Evolutionary conservation across 225 moss, liverwort and hornwort species (phyloP).

Genomic region (Takakia lepidozioides): DNA sequence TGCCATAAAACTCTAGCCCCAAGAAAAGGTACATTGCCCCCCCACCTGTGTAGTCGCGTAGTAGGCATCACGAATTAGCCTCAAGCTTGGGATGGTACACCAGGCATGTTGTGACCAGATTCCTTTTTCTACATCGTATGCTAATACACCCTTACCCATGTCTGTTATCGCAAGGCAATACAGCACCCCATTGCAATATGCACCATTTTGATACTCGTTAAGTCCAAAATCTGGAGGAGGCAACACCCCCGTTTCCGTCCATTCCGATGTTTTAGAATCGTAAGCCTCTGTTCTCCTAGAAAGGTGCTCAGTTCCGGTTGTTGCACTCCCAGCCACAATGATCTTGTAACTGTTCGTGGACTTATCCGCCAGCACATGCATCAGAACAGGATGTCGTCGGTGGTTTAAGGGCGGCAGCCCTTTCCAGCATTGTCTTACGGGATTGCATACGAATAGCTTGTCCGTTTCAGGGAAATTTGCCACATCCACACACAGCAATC

Average conservation of each 20-base stretch:
- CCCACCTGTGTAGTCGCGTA: conserved; percentile 22
- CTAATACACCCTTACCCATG: conserved; percentile 11
- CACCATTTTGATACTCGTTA: too few relatives aligned
- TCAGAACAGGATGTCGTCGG: conserved; percentile 9
- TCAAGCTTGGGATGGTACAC: background rate
- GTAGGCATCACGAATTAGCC: conserved; percentile 6
- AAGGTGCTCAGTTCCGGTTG: conserved; percentile 4
- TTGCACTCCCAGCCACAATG: conserved; percentile 1
- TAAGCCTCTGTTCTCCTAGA: conserved; percentile 18
- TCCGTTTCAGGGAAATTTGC: background rate
- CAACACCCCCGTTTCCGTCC: conserved; percentile 9
- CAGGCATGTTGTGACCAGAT: background rate
- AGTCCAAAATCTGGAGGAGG: conserved; percentile 21
- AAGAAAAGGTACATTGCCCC: conserved; percentile 22
- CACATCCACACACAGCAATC: conserved; percentile 10
- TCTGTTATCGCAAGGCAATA: conserved; percentile 15
- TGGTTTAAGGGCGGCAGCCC: conserved; percentile 10
- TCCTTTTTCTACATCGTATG: conserved; percentile 3
- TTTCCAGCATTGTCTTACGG: background rate
- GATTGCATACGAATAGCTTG: conserved; percentile 6
- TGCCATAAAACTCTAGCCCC: conserved; percentile 18
- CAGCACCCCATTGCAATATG: conserved; percentile 11
- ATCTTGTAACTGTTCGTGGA: background rate
- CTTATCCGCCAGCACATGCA: conserved; percentile 5
- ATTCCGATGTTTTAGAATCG: conserved; percentile 10